Evolutionary conservation across 148 eudicot species (phyloP), one percentile per base, ranked within the genome.

Genomic region (Camellia lanceoleosa): DNA sequence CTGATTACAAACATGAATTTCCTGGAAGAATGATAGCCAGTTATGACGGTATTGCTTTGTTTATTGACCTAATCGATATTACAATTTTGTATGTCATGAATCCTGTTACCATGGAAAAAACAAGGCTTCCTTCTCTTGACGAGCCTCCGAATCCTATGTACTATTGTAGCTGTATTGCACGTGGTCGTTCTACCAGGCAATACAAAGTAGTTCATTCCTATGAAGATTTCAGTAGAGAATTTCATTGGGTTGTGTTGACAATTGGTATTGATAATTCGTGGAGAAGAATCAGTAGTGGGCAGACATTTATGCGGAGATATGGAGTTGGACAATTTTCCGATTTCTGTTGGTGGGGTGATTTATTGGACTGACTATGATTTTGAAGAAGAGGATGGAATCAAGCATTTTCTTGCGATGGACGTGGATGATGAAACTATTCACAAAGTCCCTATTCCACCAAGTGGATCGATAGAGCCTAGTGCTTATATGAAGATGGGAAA

Each of bases 361-460:
- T 65, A 65, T 65, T 65, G 68, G 68, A 65, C 68, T 10, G 68
- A 30, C 68, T 65, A 20, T 65, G 68, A 65, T 65, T 65, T 30
- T 65, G 12, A 23, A 30, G 12, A 23, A 30, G 9, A 23, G 43
- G 43, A 65, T 65, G 68, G 68, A 30, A 65, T 30, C 41, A 0
- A 2, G 30, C 30, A 65, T 15, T 65, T 65, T 30, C 68, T 30
- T 6, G 68, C 43, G 3, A 65, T 65, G 68, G 68, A 65, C 13
- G 13, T 30, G 68, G 43, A 65, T 20, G 68, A 65, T 65, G 68
- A 65, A 30, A 65, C 68, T 5, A 65, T 30, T 65, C 42, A 1
- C 43, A 30, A 65, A 15, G 68, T 65, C 43, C 68, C 68, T 30
- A 20, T 65, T 65, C 68, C 68, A 20, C 68, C 68, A 20, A 65